Conservation (phyloP, 2,329 filamentous ascomycete genomes). For the Botrytis paeoniae region DNA sequence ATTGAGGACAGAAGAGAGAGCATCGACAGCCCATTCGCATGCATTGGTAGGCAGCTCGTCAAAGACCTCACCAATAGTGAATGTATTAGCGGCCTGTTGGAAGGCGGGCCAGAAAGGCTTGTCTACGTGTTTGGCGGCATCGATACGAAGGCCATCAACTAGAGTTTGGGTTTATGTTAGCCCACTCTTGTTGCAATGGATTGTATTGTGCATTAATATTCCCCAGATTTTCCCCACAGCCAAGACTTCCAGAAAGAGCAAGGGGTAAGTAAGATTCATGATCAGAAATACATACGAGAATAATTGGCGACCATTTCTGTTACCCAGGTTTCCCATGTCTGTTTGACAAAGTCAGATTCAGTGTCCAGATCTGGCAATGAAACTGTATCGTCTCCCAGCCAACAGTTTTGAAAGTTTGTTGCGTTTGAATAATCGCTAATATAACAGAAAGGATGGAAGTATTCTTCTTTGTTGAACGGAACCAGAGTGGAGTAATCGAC, state of each 20-base stretch:
- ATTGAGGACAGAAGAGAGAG: slow-evolving; percentile 22
- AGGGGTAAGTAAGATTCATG: slow-evolving; percentile 44
- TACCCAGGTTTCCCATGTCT: slow-evolving; percentile 24
- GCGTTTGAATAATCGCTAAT: slow-evolving; percentile 39
- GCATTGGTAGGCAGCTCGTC: slow-evolving; percentile 50
- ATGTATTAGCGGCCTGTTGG: slow-evolving; percentile 52
- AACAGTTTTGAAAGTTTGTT: slow-evolving; percentile 31
- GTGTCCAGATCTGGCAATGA: slow-evolving; percentile 45
- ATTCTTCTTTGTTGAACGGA: slow-evolving; percentile 26
- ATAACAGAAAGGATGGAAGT: slow-evolving; percentile 25
- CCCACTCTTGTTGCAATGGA: neutral
- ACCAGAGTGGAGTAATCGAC: slow-evolving; percentile 24
- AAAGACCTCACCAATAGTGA: slow-evolving; percentile 58
- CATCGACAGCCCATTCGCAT: slow-evolving; percentile 22
- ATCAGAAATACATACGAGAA: slow-evolving; percentile 35
- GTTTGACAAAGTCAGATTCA: slow-evolving; percentile 18
- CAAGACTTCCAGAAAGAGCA: slow-evolving; percentile 36
- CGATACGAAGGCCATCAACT: slow-evolving; percentile 48
- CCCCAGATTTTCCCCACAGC: slow-evolving; percentile 7
- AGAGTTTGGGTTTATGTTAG: neutral
- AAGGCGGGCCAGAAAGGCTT: slow-evolving; percentile 55
- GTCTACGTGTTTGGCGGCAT: slow-evolving; percentile 47
- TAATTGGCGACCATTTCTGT: slow-evolving; percentile 26
- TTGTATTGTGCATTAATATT: slow-evolving; percentile 48
- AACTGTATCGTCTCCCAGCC: slow-evolving; percentile 41